Base-by-base conservation (phyloP, 306 rosid species). In the Citrullus mucosospermus region DNA sequence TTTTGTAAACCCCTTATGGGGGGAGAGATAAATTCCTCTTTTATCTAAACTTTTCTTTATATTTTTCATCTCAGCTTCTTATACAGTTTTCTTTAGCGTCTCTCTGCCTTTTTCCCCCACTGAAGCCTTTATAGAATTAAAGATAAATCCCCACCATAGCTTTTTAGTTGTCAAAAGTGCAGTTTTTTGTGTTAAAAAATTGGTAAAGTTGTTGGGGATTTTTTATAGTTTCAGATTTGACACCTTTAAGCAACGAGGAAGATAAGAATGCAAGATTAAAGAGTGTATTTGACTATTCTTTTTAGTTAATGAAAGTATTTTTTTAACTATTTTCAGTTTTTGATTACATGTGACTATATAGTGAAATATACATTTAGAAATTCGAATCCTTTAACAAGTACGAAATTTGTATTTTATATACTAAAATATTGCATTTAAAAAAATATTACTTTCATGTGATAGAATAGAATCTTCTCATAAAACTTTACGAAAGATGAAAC, bases 401-500 rank as follows among this genome's bases (percentile, higher is more conserved):
- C n/a, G n/a, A 59, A 59, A 59, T 11, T 22, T 25, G 66, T 60
- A 60, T 60, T 60, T 60, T 25, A 60, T 25, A 60, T 10, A 60
- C 13, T 18, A 32, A 32, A 32, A 15, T 3, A 61, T 30, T 61
- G 36, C 41, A 30, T 15, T 66, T 17, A 17, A 66, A 17, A 66
- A 66, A 66, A 38, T 66, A 36, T 65, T 17, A 36, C 71, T 63
- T 63, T 16, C 51, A 38, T 3, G 38, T 62, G 38, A 13, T 30
- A 14, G 41, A 5, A 62, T 62, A 62, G 41, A 12, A 62, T 62
- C 68, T 32, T 65, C 11, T 65, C 70, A 30, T 32, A 15, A 15
- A 63, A 63, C 44, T 32, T 32, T 34, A 32, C 75, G 80, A 78
- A 85, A 80, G 44, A 70, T 22, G 57, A 43, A 22, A 25, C 20